Percentiles rank a stretch among this genome's conserved stretches.
Evolutionary conservation across 139 green algal species (phyloP).

Genomic region (Prasinococcaceae sp.): DNA sequence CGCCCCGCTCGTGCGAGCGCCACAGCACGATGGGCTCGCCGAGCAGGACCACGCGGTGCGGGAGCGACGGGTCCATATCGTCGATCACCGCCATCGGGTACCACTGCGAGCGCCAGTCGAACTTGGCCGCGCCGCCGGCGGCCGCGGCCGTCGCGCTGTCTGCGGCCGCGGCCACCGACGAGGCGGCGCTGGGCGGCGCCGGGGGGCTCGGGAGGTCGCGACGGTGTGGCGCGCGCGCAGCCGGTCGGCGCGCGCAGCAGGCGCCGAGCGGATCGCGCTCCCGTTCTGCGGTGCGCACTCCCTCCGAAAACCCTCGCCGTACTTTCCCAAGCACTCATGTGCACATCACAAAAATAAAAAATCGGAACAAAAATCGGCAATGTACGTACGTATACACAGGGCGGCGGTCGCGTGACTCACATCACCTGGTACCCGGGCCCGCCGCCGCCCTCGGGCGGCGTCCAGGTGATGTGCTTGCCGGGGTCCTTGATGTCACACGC

Average conservation of each 20-base stretch:
- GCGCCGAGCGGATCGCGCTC: too few species aligned
- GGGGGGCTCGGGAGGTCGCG: too few species aligned
- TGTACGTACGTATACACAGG: too few species aligned
- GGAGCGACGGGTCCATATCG: conserved; percentile 5
- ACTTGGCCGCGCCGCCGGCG: neutral
- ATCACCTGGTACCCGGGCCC: conserved; percentile 66
- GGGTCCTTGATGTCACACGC: conserved; percentile 86
- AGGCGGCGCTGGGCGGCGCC: too few species aligned
- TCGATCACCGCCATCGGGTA: conserved; percentile 13
- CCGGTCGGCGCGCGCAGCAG: too few species aligned
- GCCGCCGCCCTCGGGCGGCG: conserved; percentile 70
- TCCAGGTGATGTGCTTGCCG: conserved; percentile 81
- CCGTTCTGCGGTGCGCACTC: too few species aligned
- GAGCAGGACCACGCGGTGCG: conserved; percentile 1
- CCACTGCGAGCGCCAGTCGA: conserved; percentile 17
- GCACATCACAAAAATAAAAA: too few species aligned
- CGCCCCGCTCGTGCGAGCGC: conserved; percentile 6
- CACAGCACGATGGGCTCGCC: conserved; percentile 13
- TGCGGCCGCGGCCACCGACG: too few species aligned
- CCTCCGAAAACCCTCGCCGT: too few species aligned
- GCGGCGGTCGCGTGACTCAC: conserved; percentile 26
- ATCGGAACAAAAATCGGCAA: too few species aligned
- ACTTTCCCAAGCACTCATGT: too few species aligned
- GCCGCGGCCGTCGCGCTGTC: neutral
- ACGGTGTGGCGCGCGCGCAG: too few species aligned